Conservation (phyloP, 2,329 filamentous ascomycete genomes). For the Emericellopsis cladophorae region DNA sequence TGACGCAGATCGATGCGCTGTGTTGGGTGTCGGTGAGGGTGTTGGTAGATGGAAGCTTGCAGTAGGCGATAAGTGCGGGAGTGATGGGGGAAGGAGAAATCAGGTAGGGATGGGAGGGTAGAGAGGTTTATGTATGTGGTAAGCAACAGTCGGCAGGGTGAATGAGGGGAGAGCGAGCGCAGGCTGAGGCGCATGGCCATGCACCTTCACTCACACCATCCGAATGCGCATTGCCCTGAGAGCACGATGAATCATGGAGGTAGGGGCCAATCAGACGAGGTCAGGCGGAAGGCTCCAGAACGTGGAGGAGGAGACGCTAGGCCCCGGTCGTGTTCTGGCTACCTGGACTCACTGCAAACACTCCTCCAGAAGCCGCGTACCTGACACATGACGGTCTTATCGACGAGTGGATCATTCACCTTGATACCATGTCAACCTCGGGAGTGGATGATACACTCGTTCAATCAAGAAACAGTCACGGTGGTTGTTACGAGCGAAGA, state of each 20-base stretch:
- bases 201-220: not conserved
- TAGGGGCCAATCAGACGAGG: not conserved
- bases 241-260: not conserved
- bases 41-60: not conserved
- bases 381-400: not conserved
- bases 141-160: not conserved
- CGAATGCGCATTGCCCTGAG: not conserved
- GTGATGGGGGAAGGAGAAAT: not conserved
- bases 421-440: not conserved
- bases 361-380: not conserved
- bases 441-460: not conserved
- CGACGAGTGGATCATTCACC: not conserved
- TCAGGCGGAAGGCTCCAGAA: not conserved
- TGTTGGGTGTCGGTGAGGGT: not conserved
- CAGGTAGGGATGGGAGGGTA: conserved; percentile 1
- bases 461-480: no score
- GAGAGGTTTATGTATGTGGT: not conserved
- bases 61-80: not conserved
- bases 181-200: not conserved
- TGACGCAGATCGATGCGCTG: conserved; percentile 7
- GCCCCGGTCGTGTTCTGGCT: not conserved
- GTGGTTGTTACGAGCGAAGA: no score
- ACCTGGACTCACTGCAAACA: not conserved
- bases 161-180: not conserved
- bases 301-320: not conserved